Evolutionary conservation across 768 basidiomycete genomes (phyloP).

Genomic region (Lactarius psammicola): DNA sequence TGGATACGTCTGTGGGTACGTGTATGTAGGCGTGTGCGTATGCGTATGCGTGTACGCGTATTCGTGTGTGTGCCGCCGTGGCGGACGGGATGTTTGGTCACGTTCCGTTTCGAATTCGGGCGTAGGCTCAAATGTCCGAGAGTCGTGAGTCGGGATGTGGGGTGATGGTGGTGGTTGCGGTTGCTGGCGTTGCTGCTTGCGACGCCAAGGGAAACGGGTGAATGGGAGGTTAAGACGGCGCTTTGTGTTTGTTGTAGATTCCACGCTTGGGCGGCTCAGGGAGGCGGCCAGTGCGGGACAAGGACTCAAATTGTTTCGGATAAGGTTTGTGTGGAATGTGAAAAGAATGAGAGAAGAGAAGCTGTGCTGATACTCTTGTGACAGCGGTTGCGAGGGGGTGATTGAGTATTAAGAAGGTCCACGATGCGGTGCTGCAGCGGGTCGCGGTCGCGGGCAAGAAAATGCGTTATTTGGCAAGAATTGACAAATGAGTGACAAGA

Average conservation of each 20-base stretch:
- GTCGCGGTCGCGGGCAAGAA: slow-evolving; percentile 4
- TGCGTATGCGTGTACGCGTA: background rate
- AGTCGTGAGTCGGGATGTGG: background rate
- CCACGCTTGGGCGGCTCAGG: background rate
- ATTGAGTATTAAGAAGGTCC: background rate
- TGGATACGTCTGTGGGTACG: slow-evolving; percentile 12
- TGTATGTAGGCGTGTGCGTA: slow-evolving; percentile 1
- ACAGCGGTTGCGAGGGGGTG: slow-evolving; percentile 4
- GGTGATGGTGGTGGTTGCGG: background rate
- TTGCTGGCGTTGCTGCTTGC: slow-evolving; percentile 9
- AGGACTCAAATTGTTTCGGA: background rate
- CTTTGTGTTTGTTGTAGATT: slow-evolving; percentile 3
- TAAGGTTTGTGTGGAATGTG: background rate
- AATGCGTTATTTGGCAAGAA: slow-evolving; percentile 15
- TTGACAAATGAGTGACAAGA: slow-evolving; percentile 14
- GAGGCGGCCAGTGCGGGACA: slow-evolving; percentile 10
- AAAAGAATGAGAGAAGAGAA: background rate
- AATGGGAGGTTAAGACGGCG: slow-evolving; percentile 2
- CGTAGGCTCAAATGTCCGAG: slow-evolving; percentile 1
- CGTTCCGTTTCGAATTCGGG: slow-evolving; percentile 15
- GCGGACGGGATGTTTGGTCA: background rate
- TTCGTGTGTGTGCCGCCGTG: background rate
- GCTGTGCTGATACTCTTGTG: background rate
- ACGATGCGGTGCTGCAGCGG: slow-evolving; percentile 15
- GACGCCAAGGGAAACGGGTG: slow-evolving; percentile 5